phyloP scores from a whole-genome alignment of 306 rosid genomes.

The Malus asiatica region DNA sequence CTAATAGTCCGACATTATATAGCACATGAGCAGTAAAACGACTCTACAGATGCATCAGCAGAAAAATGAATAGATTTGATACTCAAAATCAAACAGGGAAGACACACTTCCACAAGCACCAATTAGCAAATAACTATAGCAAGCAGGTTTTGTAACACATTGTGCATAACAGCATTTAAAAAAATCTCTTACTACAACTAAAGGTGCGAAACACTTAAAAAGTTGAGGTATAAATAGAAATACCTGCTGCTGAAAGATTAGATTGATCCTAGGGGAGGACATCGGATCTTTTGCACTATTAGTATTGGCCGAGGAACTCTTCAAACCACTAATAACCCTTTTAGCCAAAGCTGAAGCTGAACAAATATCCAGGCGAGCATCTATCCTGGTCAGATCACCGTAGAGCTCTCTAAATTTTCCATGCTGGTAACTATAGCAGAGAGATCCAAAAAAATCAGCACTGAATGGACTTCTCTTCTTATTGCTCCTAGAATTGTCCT shows the following conservation, averaged over 20 bases:
- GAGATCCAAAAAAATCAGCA: constrained; percentile 67
- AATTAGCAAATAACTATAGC: not conserved
- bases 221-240: not conserved
- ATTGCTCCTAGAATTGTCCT: not conserved
- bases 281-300: constrained; percentile 27
- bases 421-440: constrained; percentile 67
- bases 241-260: constrained; percentile 93
- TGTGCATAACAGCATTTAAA: not conserved
- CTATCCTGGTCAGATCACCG: constrained; percentile 69
- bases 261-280: constrained; percentile 66
- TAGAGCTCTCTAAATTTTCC: constrained; percentile 52
- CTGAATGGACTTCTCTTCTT: constrained; percentile 34
- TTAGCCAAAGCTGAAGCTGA: constrained; percentile 61
- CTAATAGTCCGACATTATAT: not conserved
- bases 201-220: not conserved
- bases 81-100: no score
- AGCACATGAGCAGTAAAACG: no score
- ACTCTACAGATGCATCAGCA: no score
- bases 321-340: constrained; percentile 49
- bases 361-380: constrained; percentile 71
- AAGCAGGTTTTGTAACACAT: not conserved
- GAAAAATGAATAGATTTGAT: no score
- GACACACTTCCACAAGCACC: not conserved
- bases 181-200: not conserved
- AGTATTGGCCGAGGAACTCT: constrained; percentile 27